A percentile compares a stretch with the other conserved stretches of the same genome.
Evolutionary conservation across 305 asterid genomes (phyloP).

Genomic region (Withania somnifera): DNA sequence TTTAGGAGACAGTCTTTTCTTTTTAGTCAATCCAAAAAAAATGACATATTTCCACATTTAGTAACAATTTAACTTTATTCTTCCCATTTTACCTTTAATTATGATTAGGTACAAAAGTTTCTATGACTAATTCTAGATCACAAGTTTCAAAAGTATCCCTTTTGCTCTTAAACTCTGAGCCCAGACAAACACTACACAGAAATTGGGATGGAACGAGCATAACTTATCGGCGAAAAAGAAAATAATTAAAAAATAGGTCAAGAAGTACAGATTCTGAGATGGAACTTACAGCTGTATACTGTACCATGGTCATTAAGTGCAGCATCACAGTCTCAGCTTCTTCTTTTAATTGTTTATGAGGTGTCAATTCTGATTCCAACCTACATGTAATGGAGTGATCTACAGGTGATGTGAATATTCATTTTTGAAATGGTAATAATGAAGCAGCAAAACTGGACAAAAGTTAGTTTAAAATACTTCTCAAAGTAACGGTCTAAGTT

Average conservation of each 20-base stretch:
- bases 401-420: slow-evolving; percentile 19
- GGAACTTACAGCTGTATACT: slow-evolving; percentile 76
- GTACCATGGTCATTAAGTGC: slow-evolving; percentile 75
- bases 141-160: not conserved
- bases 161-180: not conserved
- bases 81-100: not conserved
- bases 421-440: not conserved
- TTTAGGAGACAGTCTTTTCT: not conserved
- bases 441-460: slow-evolving; percentile 5
- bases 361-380: slow-evolving; percentile 74
- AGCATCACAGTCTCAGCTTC: slow-evolving; percentile 70
- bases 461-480: slow-evolving; percentile 45
- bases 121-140: not conserved
- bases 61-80: not conserved
- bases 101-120: not conserved
- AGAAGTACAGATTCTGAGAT: not conserved
- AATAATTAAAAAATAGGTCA: not conserved
- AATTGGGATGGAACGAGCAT: not conserved
- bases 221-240: not conserved
- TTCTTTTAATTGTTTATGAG: slow-evolving; percentile 71
- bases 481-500: slow-evolving; percentile 88
- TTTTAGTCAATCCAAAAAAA: not conserved
- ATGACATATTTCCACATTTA: not conserved
- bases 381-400: slow-evolving; percentile 31
- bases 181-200: not conserved